phyloP scores from a whole-genome alignment of 345 rosid genomes.

The Ceriops tagal region DNA sequence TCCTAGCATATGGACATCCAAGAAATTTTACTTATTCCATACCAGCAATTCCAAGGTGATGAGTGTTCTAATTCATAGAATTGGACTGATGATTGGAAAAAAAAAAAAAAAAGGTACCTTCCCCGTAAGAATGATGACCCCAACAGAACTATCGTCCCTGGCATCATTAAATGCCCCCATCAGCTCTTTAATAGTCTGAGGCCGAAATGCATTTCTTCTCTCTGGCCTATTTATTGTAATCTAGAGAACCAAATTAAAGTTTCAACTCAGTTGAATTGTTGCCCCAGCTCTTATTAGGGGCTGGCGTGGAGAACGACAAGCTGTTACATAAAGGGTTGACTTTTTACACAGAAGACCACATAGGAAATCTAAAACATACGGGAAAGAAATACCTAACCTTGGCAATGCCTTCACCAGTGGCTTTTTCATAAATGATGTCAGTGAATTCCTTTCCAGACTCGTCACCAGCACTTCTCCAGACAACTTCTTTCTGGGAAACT shows the following conservation, averaged over 20 bases:
- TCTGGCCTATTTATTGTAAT: slow-evolving; percentile 82
- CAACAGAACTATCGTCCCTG: slow-evolving; percentile 70
- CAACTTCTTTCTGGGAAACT: slow-evolving; percentile 50
- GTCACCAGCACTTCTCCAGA: slow-evolving; percentile 52
- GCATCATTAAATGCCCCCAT: slow-evolving; percentile 76
- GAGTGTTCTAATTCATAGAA: too few species aligned
- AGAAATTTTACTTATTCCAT: neutral
- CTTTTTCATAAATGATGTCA: slow-evolving; percentile 81
- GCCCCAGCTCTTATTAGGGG: too few species aligned
- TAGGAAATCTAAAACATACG: neutral
- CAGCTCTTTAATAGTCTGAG: slow-evolving; percentile 74
- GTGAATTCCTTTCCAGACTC: slow-evolving; percentile 44
- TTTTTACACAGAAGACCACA: too few species aligned
- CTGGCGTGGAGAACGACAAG: too few species aligned
- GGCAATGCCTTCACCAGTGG: slow-evolving; percentile 78
- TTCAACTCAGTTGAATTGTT: too few species aligned
- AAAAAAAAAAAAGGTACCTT: slow-evolving; percentile 39
- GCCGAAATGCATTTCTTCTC: slow-evolving; percentile 75
- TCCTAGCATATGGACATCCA: neutral
- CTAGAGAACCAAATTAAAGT: slow-evolving; percentile 23
- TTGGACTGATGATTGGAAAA: too few species aligned
- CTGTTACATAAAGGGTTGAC: too few species aligned
- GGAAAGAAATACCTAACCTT: slow-evolving; percentile 39
- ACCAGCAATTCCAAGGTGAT: too few species aligned
- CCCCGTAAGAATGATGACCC: slow-evolving; percentile 85